Evolutionary conservation across 2,329 filamentous ascomycete genomes (phyloP), one percentile per base, ranked within the genome.

Genomic region (Pseudogymnoascus sp.): DNA sequence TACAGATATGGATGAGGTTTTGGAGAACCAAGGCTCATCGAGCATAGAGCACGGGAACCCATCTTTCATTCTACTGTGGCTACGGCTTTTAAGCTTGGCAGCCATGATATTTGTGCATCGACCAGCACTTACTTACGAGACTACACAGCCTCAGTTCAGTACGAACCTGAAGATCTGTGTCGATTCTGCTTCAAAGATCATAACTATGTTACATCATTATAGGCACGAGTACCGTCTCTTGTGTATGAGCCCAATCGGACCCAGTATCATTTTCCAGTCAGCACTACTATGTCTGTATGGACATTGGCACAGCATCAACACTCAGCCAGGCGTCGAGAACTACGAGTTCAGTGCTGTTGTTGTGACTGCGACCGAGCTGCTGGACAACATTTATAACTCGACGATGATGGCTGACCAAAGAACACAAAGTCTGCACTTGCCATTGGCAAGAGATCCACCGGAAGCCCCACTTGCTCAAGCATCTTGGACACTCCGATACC

Each of bases 121-220:
- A 44, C 60, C 60, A 11, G 60, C 60, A 14, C 33, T 61, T 23
- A 61, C 60, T n/a, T 61, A 42, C 37, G 59, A 42, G 18, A n/a
- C 28, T 38, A 35, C 23, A 18, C 21, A 38, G 18, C 59, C 35
- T 40, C 59, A 61, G 28, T 61, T 31, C 59, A 35, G 42, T 12
- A 61, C 23, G n/a, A 61, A 37, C 14, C 37, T 61, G 11, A 14
- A 18, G 14, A 25, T 44, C 23, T 61, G 60, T 25, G 37, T 21
- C 23, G 21, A 61, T 14, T 25, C 23, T 23, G 40, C 33, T 16
- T 23, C 18, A 25, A 42, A 61, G 16, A 42, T 61, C 3, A 61
- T 61, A 14, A 23, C 14, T 23, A 16, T 47, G 16, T 31, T 61
- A 23, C 23, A 44, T 44, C 40, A 23, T 37, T 33, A 42, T 40